phyloP scores from a whole-genome alignment of 1,139 yeast species.

The Blastobotrys aristatus region DNA sequence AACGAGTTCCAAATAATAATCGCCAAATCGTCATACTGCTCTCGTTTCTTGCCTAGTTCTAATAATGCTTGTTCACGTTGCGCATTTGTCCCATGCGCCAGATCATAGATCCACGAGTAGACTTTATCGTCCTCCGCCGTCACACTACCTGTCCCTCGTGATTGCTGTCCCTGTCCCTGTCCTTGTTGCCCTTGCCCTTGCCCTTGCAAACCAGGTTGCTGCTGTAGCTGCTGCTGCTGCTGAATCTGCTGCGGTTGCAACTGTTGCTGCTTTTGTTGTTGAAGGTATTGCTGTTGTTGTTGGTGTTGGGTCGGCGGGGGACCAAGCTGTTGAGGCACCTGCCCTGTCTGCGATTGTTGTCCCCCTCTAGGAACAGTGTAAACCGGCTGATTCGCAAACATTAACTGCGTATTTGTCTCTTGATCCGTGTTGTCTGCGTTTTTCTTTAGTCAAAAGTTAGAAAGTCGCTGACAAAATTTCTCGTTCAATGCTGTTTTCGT shows the following conservation, averaged over 20 bases:
- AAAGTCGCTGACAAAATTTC: no score
- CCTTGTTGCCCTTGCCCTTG: slow-evolving; percentile 8
- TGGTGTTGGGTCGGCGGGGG: no score
- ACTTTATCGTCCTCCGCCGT: slow-evolving; percentile 84
- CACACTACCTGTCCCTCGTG: slow-evolving; percentile 28
- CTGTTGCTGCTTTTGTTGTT: slow-evolving; percentile 3
- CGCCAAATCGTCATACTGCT: slow-evolving; percentile 91
- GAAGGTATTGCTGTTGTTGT: neutral
- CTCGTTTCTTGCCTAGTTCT: slow-evolving; percentile 90
- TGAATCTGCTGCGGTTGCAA: slow-evolving; percentile 8
- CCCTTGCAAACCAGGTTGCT: no score
- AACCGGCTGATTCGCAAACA: slow-evolving; percentile 17
- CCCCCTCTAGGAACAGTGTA: slow-evolving; percentile 13
- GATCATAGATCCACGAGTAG: slow-evolving; percentile 83
- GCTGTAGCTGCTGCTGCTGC: slow-evolving; percentile 10
- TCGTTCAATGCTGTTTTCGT: no score
- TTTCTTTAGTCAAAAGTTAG: no score
- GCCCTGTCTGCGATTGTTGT: neutral
- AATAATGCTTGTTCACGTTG: slow-evolving; percentile 79
- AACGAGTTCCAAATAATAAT: slow-evolving; percentile 91
- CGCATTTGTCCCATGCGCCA: slow-evolving; percentile 74
- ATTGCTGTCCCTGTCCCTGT: slow-evolving; percentile 13
- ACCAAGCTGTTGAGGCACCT: neutral
- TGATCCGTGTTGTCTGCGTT: no score
- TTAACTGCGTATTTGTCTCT: no score